A percentile compares a stretch with the other conserved stretches of the same genome.
These are phyloP conservation scores for Boletales sp. DNA, from an alignment of 768 basidiomycete genomes.

Conservation along the genomic window DNA sequence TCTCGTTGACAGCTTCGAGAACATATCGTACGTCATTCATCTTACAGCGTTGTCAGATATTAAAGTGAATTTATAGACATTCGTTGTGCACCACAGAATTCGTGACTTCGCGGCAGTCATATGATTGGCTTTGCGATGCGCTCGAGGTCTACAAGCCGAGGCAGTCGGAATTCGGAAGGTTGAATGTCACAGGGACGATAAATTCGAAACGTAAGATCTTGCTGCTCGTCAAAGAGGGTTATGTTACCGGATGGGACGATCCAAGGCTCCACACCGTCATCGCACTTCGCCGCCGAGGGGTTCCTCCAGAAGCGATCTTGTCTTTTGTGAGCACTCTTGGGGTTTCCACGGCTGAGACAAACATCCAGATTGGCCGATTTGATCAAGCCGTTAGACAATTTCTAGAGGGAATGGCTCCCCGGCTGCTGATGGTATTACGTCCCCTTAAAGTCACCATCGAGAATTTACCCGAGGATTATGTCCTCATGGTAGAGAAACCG, in stretches of 20 bases:
- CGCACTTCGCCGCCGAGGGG: slow-evolving; percentile 88
- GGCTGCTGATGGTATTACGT: slow-evolving; percentile 85
- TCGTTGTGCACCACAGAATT: slow-evolving; percentile 97
- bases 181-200: slow-evolving; percentile 91
- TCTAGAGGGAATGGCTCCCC: slow-evolving; percentile 82
- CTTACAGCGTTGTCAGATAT: not conserved
- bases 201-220: slow-evolving; percentile 96
- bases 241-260: slow-evolving; percentile 95
- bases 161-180: slow-evolving; percentile 94
- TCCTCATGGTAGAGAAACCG: slow-evolving; percentile 81
- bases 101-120: slow-evolving; percentile 91
- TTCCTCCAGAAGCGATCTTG: slow-evolving; percentile 94
- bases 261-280: slow-evolving; percentile 96
- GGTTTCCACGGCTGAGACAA: slow-evolving; percentile 80
- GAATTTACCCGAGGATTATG: slow-evolving; percentile 85
- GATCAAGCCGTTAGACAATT: slow-evolving; percentile 87
- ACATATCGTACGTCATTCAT: slow-evolving; percentile 79
- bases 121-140: slow-evolving; percentile 98
- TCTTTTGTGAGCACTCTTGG: slow-evolving; percentile 94
- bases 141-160: slow-evolving; percentile 96
- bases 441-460: slow-evolving; percentile 91
- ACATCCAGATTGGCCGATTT: slow-evolving; percentile 85
- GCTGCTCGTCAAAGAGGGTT: slow-evolving; percentile 76
- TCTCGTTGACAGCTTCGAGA: slow-evolving; percentile 96
- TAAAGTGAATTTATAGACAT: slow-evolving; percentile 52